Evolutionary conservation across 805 yeast species (phyloP).

Genomic region (Candida chilensis): DNA sequence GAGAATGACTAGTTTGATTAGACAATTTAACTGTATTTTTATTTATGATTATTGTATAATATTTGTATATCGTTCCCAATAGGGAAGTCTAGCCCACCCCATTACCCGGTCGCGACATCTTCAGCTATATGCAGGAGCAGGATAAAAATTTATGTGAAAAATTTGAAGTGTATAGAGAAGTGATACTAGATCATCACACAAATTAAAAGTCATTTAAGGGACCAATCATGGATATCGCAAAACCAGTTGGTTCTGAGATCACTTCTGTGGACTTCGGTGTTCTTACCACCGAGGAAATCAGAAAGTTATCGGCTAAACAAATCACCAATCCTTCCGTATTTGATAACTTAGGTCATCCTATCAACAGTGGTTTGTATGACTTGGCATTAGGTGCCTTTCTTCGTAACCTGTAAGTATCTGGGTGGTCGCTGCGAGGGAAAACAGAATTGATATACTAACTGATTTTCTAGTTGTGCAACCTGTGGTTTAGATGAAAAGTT

Average conservation of each 20-base stretch:
- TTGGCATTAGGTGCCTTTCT: slow-evolving; percentile 92
- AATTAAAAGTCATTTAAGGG: too few relatives aligned
- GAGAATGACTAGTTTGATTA: neutral
- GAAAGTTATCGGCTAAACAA: slow-evolving; percentile 87
- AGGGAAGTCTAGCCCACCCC: too few relatives aligned
- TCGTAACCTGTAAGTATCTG: slow-evolving; percentile 43
- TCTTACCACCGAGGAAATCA: slow-evolving; percentile 71
- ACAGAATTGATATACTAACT: slow-evolving; percentile 4
- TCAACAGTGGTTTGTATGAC: slow-evolving; percentile 89
- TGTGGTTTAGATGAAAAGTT: slow-evolving; percentile 92
- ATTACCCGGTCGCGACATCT: too few relatives aligned
- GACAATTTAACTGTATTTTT: neutral
- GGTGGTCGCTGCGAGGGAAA: slow-evolving; percentile 2
- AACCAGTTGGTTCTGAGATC: slow-evolving; percentile 94
- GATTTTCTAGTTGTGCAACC: slow-evolving; percentile 55
- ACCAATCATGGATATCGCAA: slow-evolving; percentile 79
- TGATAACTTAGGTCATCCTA: slow-evolving; percentile 94
- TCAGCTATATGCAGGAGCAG: too few relatives aligned
- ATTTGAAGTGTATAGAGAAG: too few relatives aligned
- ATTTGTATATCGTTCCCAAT: neutral
- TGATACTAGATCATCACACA: too few relatives aligned
- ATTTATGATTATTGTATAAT: neutral
- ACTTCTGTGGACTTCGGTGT: slow-evolving; percentile 88
- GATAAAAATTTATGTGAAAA: too few relatives aligned
- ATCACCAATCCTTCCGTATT: slow-evolving; percentile 93